These are phyloP conservation scores for Citrus reticulata DNA, from an alignment of 345 rosid species.

Conservation along the genomic window DNA sequence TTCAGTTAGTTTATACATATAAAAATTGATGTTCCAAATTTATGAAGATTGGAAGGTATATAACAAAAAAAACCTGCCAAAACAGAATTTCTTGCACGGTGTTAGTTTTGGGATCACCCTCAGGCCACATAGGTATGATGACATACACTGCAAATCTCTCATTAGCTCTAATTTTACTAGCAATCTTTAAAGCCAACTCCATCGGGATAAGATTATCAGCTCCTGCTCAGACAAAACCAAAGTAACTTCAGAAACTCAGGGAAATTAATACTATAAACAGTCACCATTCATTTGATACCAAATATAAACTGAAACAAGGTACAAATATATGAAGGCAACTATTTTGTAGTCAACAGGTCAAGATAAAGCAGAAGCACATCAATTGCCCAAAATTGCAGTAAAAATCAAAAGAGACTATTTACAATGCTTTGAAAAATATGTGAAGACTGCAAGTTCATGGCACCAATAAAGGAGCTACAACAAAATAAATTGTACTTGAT, in stretches of 20 bases:
- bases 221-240: constrained; percentile 47
- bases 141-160: constrained; percentile 90
- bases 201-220: constrained; percentile 94
- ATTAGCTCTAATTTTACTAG: constrained; percentile 74
- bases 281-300: not conserved
- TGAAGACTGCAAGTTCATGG: not conserved
- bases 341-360: not conserved
- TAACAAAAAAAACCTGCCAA: constrained; percentile 72
- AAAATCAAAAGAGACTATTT: not conserved
- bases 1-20: not conserved
- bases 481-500: not conserved
- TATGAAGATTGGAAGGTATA: not conserved
- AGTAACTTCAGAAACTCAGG: not conserved
- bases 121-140: constrained; percentile 97
- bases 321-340: not conserved
- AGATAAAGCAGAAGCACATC: not conserved
- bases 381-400: not conserved
- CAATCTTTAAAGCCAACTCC: constrained; percentile 95
- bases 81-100: constrained; percentile 87
- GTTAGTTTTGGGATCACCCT: constrained; percentile 82
- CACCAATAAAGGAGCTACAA: not conserved
- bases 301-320: not conserved
- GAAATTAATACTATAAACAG: not conserved
- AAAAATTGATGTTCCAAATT: not conserved
- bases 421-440: not conserved